Base-by-base conservation (phyloP, 371 early-diverging fungal genomes). In the Mucor velutinosus region DNA sequence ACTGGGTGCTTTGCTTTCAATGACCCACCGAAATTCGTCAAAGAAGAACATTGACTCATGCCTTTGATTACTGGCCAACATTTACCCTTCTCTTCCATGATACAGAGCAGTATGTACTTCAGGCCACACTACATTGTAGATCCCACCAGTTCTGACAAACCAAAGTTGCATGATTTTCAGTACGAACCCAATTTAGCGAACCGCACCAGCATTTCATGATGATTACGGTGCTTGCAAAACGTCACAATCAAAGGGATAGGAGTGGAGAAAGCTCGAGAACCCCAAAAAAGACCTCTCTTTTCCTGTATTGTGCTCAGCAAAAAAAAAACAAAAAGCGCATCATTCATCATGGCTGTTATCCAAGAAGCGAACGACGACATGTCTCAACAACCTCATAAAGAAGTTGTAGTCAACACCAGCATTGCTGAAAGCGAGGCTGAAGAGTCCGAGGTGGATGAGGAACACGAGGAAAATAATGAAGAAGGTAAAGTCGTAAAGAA, bases 371-470 rank as follows among this genome's bases (percentile, higher is more conserved):
- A 57, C 23, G 58, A 67, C 19, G 62, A 62, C 51, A 56, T 30
- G 15, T 25, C n/a, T 51, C 51, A 51, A 12, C 32, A 33, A 3
- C 58, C 27, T n/a, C 45, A 14, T 27, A 67, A 49, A 27, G 68
- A 62, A 37, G 69, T 63, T 39, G 59, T 63, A 1, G 69, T 63
- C 6, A 49, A 62, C 35, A 63, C 25, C 3, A 37, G 51, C 49
- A 51, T 51, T 56, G 30, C 53, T 27, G 55, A 70, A 33, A 67
- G 65, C 35, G 72, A 74, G 10, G 64, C 27, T 7, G 77, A 77
- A 49, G 74, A 73, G 21, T 69, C 72, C 29, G 72, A 72, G 12
- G 65, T 15, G 8, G 69, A 74, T 7, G 74, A 71, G 43, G 69
- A 67, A 17, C 25, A 60, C 14, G 69, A 58, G 51, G 72, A 66